Percentiles rank a stretch among this genome's conserved stretches.
Conservation (phyloP, 768 basidiomycete genomes). For the Suillus discolor region DNA sequence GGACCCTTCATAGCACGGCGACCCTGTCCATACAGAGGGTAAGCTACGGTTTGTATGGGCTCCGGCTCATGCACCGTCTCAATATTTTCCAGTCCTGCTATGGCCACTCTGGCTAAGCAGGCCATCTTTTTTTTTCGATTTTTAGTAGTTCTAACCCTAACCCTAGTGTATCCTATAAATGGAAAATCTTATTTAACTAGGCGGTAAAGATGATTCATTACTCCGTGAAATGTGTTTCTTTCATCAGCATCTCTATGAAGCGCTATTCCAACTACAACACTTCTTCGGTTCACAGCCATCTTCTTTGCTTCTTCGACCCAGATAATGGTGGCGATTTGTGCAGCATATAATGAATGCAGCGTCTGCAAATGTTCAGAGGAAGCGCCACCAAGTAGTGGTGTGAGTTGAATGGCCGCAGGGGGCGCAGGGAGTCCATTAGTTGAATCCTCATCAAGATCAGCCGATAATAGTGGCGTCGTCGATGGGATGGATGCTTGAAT, state of each 20-base stretch:
- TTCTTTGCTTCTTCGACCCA: slow-evolving; percentile 60
- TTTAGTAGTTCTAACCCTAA: slow-evolving; percentile 26
- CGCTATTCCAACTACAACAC: slow-evolving; percentile 77
- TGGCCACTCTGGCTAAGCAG: slow-evolving; percentile 57
- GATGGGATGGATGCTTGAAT: slow-evolving; percentile 80
- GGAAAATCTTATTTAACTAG: slow-evolving; percentile 25
- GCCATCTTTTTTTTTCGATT: slow-evolving; percentile 35
- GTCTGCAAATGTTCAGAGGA: slow-evolving; percentile 69
- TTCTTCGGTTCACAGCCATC: slow-evolving; percentile 48
- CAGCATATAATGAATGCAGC: slow-evolving; percentile 77
- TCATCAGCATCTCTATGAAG: slow-evolving; percentile 48
- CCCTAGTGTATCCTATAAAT: slow-evolving; percentile 16
- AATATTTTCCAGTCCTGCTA: slow-evolving; percentile 80
- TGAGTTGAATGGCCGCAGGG: slow-evolving; percentile 75
- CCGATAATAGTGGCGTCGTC: slow-evolving; percentile 52
- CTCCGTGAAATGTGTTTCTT: slow-evolving; percentile 45
- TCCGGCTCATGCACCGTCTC: slow-evolving; percentile 76
- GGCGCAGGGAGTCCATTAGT: slow-evolving; percentile 51
- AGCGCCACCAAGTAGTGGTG: slow-evolving; percentile 75
- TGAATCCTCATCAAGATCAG: slow-evolving; percentile 26
- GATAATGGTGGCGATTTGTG: slow-evolving; percentile 85
- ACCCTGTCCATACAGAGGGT: slow-evolving; percentile 54
- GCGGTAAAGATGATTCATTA: slow-evolving; percentile 51
- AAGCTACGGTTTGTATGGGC: slow-evolving; percentile 51
- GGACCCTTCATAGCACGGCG: slow-evolving; percentile 58